These are phyloP conservation scores for Vitis riparia DNA, from an alignment of 164 flowering plant genomes.

Conservation along the genomic window DNA sequence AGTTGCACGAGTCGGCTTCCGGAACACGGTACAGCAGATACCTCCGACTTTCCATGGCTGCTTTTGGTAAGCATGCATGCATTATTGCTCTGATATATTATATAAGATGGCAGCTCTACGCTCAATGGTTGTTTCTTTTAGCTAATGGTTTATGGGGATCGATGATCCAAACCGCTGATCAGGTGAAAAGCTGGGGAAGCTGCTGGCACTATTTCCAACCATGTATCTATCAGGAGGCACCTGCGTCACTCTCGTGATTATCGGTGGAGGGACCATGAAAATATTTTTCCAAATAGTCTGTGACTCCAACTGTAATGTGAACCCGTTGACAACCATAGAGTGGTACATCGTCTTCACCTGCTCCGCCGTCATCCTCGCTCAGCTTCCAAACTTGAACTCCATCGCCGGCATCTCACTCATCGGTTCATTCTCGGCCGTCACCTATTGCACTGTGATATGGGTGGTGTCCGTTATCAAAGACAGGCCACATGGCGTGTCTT, in stretches of 20 bases:
- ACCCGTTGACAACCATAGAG: constrained; percentile 33
- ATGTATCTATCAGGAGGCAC: constrained; percentile 69
- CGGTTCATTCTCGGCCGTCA: constrained; percentile 52
- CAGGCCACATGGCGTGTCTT: constrained; percentile 30
- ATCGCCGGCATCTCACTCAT: constrained; percentile 61
- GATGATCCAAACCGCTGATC: background rate
- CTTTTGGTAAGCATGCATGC: constrained; percentile 47
- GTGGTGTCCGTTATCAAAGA: constrained; percentile 35
- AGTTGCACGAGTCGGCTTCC: constrained; percentile 51
- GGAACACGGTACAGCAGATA: constrained; percentile 62
- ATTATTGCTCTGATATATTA: too few species aligned
- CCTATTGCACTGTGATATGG: constrained; percentile 57
- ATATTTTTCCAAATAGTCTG: constrained; percentile 35
- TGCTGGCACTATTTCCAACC: constrained; percentile 51
- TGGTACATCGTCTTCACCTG: constrained; percentile 57
- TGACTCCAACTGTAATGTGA: constrained; percentile 20
- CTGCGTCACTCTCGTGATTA: constrained; percentile 54
- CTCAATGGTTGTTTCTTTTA: too few species aligned
- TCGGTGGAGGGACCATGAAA: constrained; percentile 53
- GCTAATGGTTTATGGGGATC: background rate
- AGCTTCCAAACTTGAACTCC: constrained; percentile 69
- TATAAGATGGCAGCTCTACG: too few species aligned
- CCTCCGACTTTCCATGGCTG: constrained; percentile 53
- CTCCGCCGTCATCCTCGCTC: constrained; percentile 46
- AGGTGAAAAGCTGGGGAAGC: constrained; percentile 57